phyloP scores from a whole-genome alignment of 139 green algal species.

The Zygnema circumcarinatum region DNA sequence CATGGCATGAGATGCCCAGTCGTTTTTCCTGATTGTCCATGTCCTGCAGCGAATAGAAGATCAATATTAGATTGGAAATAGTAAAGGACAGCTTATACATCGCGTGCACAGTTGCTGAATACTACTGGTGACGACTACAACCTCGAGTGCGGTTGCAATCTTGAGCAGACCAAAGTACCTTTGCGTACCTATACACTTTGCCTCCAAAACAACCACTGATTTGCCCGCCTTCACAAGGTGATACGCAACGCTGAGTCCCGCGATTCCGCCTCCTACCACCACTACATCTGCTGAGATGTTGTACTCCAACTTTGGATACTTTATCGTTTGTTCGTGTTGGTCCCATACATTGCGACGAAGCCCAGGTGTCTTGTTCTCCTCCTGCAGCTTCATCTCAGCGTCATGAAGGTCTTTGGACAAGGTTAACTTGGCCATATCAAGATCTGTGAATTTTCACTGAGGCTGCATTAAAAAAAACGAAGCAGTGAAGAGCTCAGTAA shows the following conservation, averaged over 20 bases:
- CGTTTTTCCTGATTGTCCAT: slow-evolving; percentile 72
- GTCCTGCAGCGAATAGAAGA: slow-evolving; percentile 53
- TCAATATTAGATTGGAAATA: no score
- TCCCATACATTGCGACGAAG: slow-evolving; percentile 49
- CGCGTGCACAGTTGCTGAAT: no score
- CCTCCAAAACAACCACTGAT: slow-evolving; percentile 75
- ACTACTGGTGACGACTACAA: no score
- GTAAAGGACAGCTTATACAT: no score
- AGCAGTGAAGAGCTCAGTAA: no score
- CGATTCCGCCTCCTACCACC: slow-evolving; percentile 73
- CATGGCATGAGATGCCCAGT: slow-evolving; percentile 72
- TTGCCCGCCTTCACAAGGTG: slow-evolving; percentile 70
- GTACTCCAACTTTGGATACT: slow-evolving; percentile 65
- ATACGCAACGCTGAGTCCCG: slow-evolving; percentile 71
- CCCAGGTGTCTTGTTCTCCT: slow-evolving; percentile 33
- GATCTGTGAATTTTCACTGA: no score
- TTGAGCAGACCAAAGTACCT: no score
- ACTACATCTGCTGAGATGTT: slow-evolving; percentile 66
- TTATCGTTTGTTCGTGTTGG: slow-evolving; percentile 47
- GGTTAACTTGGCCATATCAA: no score
- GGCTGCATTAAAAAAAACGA: no score
- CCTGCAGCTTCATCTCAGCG: slow-evolving; percentile 5
- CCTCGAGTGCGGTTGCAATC: no score
- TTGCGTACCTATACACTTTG: slow-evolving; percentile 61
- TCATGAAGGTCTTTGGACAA: not conserved